Evolutionary conservation across 441 rosid species (phyloP).

Genomic region (Pelargonium cotyledonis): DNA sequence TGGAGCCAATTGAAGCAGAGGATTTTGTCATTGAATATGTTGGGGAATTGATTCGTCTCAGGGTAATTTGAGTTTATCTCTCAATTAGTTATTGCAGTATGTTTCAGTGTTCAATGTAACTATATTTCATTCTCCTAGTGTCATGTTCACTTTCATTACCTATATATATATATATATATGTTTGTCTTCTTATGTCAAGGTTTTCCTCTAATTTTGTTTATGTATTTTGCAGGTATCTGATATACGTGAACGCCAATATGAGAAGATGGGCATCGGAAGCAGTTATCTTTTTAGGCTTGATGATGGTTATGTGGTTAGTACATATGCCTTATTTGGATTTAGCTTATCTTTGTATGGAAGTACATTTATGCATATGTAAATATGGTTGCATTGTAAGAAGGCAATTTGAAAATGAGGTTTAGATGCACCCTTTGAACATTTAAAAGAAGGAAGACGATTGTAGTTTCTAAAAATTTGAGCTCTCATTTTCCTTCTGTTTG

Average conservation of each 20-base stretch:
- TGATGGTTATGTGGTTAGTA: slow-evolving; percentile 92
- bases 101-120: slow-evolving; percentile 10
- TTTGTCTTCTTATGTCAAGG: slow-evolving; percentile 14
- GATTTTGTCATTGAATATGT: slow-evolving; percentile 99
- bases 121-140: slow-evolving; percentile 9
- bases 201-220: slow-evolving; percentile 14
- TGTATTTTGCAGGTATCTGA: slow-evolving; percentile 78
- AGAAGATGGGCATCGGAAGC: slow-evolving; percentile 99
- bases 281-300: slow-evolving; percentile 98
- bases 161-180: background rate
- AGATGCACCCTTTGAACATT: too few relatives aligned
- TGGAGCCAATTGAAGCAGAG: slow-evolving; percentile 96
- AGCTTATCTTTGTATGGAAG: background rate
- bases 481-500: background rate
- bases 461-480: too few relatives aligned
- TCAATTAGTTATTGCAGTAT: slow-evolving; percentile 15
- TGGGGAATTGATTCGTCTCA: slow-evolving; percentile 89
- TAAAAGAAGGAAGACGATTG: too few relatives aligned
- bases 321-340: slow-evolving; percentile 6
- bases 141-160: slow-evolving; percentile 5
- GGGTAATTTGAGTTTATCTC: slow-evolving; percentile 43
- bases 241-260: slow-evolving; percentile 82
- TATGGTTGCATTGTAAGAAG: background rate
- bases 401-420: too few relatives aligned
- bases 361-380: background rate